phyloP scores from a whole-genome alignment of 352 stramenopile genomes.

The Globisporangium splendens region DNA sequence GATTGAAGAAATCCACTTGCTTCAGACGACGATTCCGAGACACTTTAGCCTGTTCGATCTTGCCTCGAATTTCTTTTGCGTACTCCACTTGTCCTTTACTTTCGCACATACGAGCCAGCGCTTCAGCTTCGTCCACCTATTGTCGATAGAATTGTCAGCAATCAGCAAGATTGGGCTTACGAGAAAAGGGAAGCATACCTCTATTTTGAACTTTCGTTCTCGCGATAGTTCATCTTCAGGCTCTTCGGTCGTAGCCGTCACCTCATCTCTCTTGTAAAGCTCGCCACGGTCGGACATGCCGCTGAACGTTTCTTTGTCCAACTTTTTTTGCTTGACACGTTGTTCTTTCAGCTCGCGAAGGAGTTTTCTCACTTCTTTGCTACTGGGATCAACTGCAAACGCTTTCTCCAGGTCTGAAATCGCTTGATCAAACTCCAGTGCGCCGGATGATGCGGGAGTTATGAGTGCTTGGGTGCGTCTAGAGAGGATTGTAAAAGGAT shows the following conservation, averaged over 20 bases:
- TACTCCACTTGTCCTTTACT: conserved; percentile 56
- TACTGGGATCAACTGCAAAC: conserved; percentile 49
- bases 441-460: conserved; percentile 67
- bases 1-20: conserved; percentile 74
- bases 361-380: conserved; percentile 60
- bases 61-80: conserved; percentile 59
- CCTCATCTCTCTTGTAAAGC: conserved; percentile 42
- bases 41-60: conserved; percentile 52
- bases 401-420: conserved; percentile 72
- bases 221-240: conserved; percentile 25
- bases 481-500: no score
- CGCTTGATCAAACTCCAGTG: conserved; percentile 72
- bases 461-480: conserved; percentile 73
- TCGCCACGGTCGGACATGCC: conserved; percentile 79
- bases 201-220: conserved; percentile 47
- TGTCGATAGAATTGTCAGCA: neutral
- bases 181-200: conserved; percentile 24
- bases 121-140: conserved; percentile 64
- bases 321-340: conserved; percentile 48
- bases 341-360: conserved; percentile 70
- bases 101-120: conserved; percentile 62
- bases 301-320: conserved; percentile 76
- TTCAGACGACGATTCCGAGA: conserved; percentile 44
- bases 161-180: neutral
- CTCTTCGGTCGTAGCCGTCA: conserved; percentile 7